Base-by-base conservation (phyloP, 106 monocot genomes). In the Xerophyta viscosa region DNA sequence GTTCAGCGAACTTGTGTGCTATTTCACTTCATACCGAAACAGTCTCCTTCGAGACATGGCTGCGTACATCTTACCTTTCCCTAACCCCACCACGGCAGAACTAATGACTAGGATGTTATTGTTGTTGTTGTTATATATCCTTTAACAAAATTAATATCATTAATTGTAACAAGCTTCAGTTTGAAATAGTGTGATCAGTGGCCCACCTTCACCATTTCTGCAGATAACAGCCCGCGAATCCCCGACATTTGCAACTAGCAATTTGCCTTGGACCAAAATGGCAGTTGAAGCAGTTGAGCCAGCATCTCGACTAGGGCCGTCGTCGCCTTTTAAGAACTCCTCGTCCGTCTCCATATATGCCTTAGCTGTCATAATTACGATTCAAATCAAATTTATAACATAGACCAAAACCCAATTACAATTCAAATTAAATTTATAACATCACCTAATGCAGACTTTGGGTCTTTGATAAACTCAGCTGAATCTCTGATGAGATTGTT, bases 221-320 rank as follows among this genome's bases (percentile, higher is more conserved):
- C 65, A 87, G 31, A 70, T 66, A 25, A 87, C 86, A 9, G 63
- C 81, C 65, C 81, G 81, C 24, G 86, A 87, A 55, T 87, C 86
- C 43, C 86, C 81, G 64, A 87, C 86, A 77, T 87, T 87, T 56
- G 86, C 86, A 51, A 81, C 77, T 48, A 78, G 30, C 57, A 87
- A 56, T 0, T 53, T 59, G 62, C 82, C 75, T 19, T n/a, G n/a
- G n/a, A n/a, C n/a, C n/a, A n/a, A n/a, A n/a, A 48, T 45, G 87
- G 5, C 87, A 50, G 87, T 82, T 62, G 87, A 87, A 82, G 5
- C 87, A 50, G 87, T 82, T 62, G 87, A 87, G 26, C 82, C 87
- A 52, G 82, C 74, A 78, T 82, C 87, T 54, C 63, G 77, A 24
- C 64, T 66, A 27, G 65, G 49, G 42, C 65, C 58, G 20, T 45